Base-by-base conservation (phyloP, 345 rosid genomes). In the Gossypium thurberi region DNA sequence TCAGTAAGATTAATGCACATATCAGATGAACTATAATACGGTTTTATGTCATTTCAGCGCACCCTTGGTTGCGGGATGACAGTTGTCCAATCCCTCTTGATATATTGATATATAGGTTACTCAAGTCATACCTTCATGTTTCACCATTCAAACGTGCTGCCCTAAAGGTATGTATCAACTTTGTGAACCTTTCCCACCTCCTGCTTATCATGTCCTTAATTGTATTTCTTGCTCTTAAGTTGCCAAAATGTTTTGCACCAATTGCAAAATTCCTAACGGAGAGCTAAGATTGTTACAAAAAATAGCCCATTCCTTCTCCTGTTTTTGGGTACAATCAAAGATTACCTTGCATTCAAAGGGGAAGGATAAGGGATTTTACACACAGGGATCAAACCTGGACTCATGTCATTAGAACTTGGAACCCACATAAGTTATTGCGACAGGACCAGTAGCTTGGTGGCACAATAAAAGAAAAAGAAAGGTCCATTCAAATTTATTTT, bases 131-230 rank as follows among this genome's bases (percentile, higher is more conserved):
- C 72, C 72, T 89, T 43, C 97, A 83, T 67, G 92, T 90, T 0
- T 80, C 97, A 63, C 92, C 97, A 78, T 84, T 89, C 50, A 83
- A 87, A 79, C 86, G 85, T 53, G 88, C 89, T 43, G 97, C 94
- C 50, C 79, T 89, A 17, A 91, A 84, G 94, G 96, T 90, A 83
- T 0, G 23, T n/a, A 12, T 13, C 33, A 44, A 65, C 52, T 65
- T 33, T 53, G 11, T 46, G 46, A 47, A 71, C 75, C 44, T 42
- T 46, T 13, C 40, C 40, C 7, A 5, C 6, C 7, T 33, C 40
- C 40, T 5, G 40, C 8, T 26, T 21, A 5, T 44, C n/a, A 26
- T 6, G 15, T 8, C 10, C 37, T 6, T 37, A 52, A 28, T 40
- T 8, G 14, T 52, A 7, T 48, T 21, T 73, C 62, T 42, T n/a